Conservation (phyloP, 2,329 filamentous ascomycete species). For the Fusarium fujikuroi region DNA sequence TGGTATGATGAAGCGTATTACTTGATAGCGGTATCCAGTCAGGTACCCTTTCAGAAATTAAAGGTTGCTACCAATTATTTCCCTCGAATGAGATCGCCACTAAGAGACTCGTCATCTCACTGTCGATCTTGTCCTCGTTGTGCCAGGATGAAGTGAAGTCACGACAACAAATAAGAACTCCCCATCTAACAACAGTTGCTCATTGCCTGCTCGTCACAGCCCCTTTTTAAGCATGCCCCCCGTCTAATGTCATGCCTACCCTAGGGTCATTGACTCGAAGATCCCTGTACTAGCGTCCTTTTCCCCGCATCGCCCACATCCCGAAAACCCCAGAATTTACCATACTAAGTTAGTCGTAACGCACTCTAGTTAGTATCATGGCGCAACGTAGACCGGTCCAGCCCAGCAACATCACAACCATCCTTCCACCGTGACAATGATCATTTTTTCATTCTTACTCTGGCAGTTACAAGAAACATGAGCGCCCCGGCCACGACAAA, state of each 20-base stretch:
- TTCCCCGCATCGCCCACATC: background rate
- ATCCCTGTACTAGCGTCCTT: background rate
- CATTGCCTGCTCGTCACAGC: no score
- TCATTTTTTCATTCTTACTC: accelerated
- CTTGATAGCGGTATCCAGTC: accelerated
- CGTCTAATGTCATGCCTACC: background rate
- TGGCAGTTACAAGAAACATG: background rate
- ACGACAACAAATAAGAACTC: no score
- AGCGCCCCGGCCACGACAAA: background rate
- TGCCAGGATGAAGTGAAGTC: no score
- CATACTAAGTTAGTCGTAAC: accelerated
- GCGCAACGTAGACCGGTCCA: background rate
- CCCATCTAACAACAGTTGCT: no score
- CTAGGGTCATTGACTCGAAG: background rate
- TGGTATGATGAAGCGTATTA: background rate
- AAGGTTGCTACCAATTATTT: accelerated
- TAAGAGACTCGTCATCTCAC: background rate
- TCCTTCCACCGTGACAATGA: background rate
- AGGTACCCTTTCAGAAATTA: background rate
- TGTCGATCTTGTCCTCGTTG: background rate
- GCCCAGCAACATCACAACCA: background rate
- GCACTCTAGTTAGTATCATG: background rate
- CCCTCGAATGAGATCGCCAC: no score
- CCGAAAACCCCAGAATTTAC: background rate
- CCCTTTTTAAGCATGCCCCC: no score